Percentiles rank a stretch among this genome's conserved stretches.
Evolutionary conservation across 352 stramenopile species (phyloP).

Genomic region (Globisporangium alternatum): DNA sequence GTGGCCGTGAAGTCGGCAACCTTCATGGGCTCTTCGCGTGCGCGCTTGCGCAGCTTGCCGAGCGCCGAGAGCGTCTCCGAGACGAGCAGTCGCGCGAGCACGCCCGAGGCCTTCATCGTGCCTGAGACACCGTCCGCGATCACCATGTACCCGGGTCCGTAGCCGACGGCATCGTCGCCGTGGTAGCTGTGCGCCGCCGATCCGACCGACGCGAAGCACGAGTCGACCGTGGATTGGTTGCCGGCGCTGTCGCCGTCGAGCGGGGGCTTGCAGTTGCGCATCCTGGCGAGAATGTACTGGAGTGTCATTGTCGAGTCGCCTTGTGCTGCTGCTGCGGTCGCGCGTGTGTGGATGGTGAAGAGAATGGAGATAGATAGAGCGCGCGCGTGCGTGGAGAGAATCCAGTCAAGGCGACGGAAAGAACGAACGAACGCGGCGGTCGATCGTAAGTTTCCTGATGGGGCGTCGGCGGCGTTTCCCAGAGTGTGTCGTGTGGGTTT

Average conservation of each 20-base stretch:
- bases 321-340: background rate
- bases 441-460: background rate
- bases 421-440: background rate
- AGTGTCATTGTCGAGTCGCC: slow-evolving; percentile 13
- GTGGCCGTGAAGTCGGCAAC: slow-evolving; percentile 55
- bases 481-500: background rate
- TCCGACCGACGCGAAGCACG: slow-evolving; percentile 73
- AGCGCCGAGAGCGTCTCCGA: slow-evolving; percentile 70
- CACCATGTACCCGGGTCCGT: slow-evolving; percentile 83
- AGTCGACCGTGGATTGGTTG: slow-evolving; percentile 2
- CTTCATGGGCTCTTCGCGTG: slow-evolving; percentile 50
- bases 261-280: slow-evolving; percentile 67
- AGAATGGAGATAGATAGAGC: background rate
- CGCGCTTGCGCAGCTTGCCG: slow-evolving; percentile 65
- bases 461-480: slow-evolving; percentile 10
- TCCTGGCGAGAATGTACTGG: slow-evolving; percentile 70
- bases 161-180: slow-evolving; percentile 84
- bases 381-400: background rate
- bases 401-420: background rate
- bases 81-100: slow-evolving; percentile 76
- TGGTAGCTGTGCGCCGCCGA: slow-evolving; percentile 80
- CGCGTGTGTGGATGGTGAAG: background rate
- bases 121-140: slow-evolving; percentile 83
- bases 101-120: slow-evolving; percentile 80
- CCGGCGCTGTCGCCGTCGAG: slow-evolving; percentile 25